Evolutionary conservation across 805 yeast genomes (phyloP).

Genomic region (Diddensiella caesifluorescens): DNA sequence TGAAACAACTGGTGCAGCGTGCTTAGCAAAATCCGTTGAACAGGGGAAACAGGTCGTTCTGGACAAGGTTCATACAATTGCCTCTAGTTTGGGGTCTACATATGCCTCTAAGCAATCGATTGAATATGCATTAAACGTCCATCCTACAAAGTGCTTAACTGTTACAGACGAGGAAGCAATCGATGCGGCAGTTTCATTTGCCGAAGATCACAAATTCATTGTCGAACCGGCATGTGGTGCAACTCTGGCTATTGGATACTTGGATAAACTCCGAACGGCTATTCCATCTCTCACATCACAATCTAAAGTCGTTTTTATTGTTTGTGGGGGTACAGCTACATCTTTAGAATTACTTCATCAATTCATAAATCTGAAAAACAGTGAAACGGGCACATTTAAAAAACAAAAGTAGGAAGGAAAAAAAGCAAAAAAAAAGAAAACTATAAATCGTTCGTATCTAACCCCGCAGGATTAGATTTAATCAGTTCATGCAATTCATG

Average conservation of each 20-base stretch:
- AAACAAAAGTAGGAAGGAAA: not conserved
- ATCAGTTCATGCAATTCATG: slow-evolving; percentile 13
- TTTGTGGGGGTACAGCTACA: slow-evolving; percentile 26
- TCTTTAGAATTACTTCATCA: slow-evolving; percentile 10
- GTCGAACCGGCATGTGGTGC: slow-evolving; percentile 74
- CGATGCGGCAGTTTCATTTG: slow-evolving; percentile 42
- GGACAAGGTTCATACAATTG: slow-evolving; percentile 42
- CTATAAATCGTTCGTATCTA: not conserved
- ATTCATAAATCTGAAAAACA: not conserved
- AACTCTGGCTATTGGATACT: slow-evolving; percentile 38
- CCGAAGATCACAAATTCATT: slow-evolving; percentile 42
- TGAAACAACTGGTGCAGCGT: slow-evolving; percentile 61
- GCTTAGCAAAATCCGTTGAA: slow-evolving; percentile 42
- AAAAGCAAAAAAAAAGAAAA: not conserved
- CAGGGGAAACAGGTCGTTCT: slow-evolving; percentile 39
- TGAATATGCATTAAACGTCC: slow-evolving; percentile 34
- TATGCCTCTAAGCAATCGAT: slow-evolving; percentile 45
- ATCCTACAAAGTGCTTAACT: slow-evolving; percentile 37
- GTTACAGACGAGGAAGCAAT: slow-evolving; percentile 53
- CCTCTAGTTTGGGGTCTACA: slow-evolving; percentile 57
- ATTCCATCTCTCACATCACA: slow-evolving; percentile 15
- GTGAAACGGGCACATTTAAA: not conserved
- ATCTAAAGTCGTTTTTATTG: slow-evolving; percentile 21
- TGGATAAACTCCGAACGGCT: slow-evolving; percentile 6
- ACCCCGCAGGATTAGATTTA: slow-evolving; percentile 2